Evolutionary conservation across 1,284 basidiomycete genomes (phyloP).

Genomic region (Pascua guehoae): DNA sequence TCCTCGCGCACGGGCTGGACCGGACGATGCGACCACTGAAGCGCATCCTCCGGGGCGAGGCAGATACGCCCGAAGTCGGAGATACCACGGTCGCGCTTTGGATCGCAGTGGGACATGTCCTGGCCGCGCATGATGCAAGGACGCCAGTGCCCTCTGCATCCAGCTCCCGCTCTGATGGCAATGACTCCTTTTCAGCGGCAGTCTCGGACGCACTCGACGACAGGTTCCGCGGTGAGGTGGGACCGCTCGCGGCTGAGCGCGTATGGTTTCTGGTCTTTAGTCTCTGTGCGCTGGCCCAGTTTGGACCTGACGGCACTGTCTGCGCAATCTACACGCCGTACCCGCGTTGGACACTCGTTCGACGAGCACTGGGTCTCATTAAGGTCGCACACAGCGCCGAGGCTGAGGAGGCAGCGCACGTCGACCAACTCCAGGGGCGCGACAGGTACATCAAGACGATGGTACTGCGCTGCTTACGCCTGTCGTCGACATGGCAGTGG

Average conservation of each 20-base stretch:
- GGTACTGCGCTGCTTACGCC: constrained; percentile 66
- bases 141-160: constrained; percentile 19
- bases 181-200: constrained; percentile 46
- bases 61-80: constrained; percentile 46
- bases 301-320: constrained; percentile 61
- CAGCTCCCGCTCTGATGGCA: neutral
- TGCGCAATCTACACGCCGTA: constrained; percentile 50
- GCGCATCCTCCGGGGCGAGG: constrained; percentile 40
- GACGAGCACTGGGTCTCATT: constrained; percentile 60
- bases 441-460: constrained; percentile 74
- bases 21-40: constrained; percentile 52
- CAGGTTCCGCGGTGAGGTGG: constrained; percentile 30
- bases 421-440: constrained; percentile 57
- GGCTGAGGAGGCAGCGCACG: constrained; percentile 52
- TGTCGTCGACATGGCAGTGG: constrained; percentile 75
- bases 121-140: constrained; percentile 18
- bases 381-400: constrained; percentile 58
- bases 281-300: constrained; percentile 72
- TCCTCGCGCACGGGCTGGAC: constrained; percentile 59
- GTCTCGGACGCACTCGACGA: constrained; percentile 43
- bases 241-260: constrained; percentile 61
- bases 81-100: constrained; percentile 64
- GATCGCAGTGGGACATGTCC: constrained; percentile 67
- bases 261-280: constrained; percentile 70
- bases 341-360: constrained; percentile 66